A percentile compares a stretch with the other conserved stretches of the same genome.
These are phyloP conservation scores for Penicillium sp. DNA, from an alignment of 2,329 filamentous ascomycete species.

Conservation along the genomic window DNA sequence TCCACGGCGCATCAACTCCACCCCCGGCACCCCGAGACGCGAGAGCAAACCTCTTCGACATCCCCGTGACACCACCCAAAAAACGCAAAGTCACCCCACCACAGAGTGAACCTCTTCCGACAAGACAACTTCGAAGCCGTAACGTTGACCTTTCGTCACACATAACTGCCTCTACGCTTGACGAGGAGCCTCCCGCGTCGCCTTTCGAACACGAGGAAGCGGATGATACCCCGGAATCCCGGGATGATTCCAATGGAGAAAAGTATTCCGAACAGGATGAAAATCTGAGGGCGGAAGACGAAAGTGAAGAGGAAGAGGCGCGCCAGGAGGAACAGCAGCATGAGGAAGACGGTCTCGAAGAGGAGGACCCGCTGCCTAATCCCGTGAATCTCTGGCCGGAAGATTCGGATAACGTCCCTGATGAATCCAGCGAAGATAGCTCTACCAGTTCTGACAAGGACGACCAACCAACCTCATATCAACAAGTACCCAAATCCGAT, in stretches of 20 bases:
- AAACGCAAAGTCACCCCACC: not conserved
- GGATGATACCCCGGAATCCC: not conserved
- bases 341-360: not conserved
- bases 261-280: not conserved
- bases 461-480: not conserved
- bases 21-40: slow-evolving; percentile 15
- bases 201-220: not conserved
- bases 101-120: not conserved
- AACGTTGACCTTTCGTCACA: not conserved
- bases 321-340: not conserved
- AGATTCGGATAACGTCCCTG: not conserved
- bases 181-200: not conserved
- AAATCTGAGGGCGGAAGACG: not conserved
- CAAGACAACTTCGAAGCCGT: not conserved
- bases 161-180: slow-evolving; percentile 7
- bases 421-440: not conserved
- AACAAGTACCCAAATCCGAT: not conserved
- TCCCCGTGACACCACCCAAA: slow-evolving; percentile 13
- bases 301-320: not conserved
- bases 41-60: slow-evolving; percentile 13
- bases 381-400: not conserved
- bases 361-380: not conserved
- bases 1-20: slow-evolving; percentile 5
- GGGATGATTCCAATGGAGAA: not conserved
- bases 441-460: not conserved